Conservation (phyloP, 2,329 filamentous ascomycete species). For the Pseudocercospora eumusae region DNA sequence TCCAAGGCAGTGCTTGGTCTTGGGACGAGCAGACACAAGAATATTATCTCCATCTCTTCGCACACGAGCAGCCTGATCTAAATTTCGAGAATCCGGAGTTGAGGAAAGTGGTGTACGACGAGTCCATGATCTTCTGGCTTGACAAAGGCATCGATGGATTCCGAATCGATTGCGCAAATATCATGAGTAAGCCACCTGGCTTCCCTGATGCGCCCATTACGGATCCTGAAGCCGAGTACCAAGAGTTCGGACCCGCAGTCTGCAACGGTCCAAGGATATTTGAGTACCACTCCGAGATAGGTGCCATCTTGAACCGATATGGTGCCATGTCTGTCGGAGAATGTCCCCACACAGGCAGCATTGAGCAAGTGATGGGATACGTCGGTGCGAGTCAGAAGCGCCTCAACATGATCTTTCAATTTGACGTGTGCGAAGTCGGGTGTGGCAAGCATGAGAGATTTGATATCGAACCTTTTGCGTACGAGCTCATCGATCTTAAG, state of each 20-base stretch:
- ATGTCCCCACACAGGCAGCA: conserved; percentile 49
- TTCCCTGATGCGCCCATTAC: conserved; percentile 49
- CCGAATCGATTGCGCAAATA: conserved; percentile 52
- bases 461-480: conserved; percentile 8
- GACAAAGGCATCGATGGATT: conserved; percentile 46
- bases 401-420: conserved; percentile 67
- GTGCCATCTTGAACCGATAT: conserved; percentile 47
- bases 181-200: conserved; percentile 47
- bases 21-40: conserved; percentile 50
- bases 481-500: conserved; percentile 12
- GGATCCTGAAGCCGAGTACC: conserved; percentile 11
- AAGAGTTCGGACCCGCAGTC: conserved; percentile 10
- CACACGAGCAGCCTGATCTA: conserved; percentile 49
- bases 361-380: conserved; percentile 34
- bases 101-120: conserved; percentile 47
- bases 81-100: conserved; percentile 51
- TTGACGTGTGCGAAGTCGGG: conserved; percentile 13
- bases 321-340: conserved; percentile 55
- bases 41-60: conserved; percentile 52
- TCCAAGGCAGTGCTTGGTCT: conserved; percentile 45
- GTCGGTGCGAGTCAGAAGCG: conserved; percentile 58
- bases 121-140: conserved; percentile 51
- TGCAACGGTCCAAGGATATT: conserved; percentile 17
- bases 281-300: conserved; percentile 16
- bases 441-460: conserved; percentile 4